These are phyloP conservation scores for Pinus taeda DNA, from an alignment of 75 land plant genomes.

Conservation along the genomic window DNA sequence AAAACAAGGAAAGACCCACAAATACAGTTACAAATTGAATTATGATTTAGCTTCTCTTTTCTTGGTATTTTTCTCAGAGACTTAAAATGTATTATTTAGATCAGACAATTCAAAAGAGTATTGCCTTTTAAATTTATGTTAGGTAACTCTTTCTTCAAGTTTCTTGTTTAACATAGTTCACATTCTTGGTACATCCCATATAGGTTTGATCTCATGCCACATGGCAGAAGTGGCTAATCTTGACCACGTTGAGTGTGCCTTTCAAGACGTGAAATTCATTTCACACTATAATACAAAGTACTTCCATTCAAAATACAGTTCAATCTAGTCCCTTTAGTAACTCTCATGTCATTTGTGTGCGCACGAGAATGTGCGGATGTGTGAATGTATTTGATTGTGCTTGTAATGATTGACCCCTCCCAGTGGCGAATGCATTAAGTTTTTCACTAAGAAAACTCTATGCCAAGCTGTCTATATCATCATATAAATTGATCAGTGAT, in stretches of 20 bases:
- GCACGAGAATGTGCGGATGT: no score
- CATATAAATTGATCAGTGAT: no score
- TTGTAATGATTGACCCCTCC: no score
- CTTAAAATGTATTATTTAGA: neutral
- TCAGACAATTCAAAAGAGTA: neutral
- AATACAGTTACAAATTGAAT: conserved; percentile 3
- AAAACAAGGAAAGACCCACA: conserved; percentile 25
- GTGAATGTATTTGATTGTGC: no score
- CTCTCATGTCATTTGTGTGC: no score
- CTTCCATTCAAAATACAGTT: neutral
- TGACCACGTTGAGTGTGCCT: neutral
- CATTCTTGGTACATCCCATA: neutral
- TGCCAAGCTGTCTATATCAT: no score
- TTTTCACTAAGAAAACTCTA: no score
- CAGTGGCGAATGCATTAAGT: no score
- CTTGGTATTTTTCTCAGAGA: neutral
- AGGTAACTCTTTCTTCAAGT: neutral
- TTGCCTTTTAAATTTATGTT: neutral
- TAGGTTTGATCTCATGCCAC: neutral
- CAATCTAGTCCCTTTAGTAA: neutral
- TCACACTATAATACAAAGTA: neutral
- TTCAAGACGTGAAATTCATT: neutral
- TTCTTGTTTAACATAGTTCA: neutral
- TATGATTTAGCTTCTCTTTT: neutral
- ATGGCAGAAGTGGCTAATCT: neutral